These are phyloP conservation scores for Cenococcum geophilum DNA, from an alignment of 495 filamentous ascomycete genomes.

Conservation along the genomic window DNA sequence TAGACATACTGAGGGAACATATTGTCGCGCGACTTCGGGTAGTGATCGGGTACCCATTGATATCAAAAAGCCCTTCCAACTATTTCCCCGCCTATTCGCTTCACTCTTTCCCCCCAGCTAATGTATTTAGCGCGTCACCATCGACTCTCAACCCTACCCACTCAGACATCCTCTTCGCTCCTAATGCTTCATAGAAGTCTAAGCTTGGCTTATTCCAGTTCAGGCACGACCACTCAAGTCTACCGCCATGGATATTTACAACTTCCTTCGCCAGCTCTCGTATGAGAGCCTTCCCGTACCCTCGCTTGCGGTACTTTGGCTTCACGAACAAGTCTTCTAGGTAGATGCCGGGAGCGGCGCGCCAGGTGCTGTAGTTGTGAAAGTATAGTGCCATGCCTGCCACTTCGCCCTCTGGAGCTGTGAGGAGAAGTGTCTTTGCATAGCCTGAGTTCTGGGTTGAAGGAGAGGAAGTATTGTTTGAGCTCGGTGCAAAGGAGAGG, in stretches of 20 bases:
- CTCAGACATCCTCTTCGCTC: slow-evolving; percentile 74
- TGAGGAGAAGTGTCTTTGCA: slow-evolving; percentile 39
- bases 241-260: slow-evolving; percentile 59
- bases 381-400: slow-evolving; percentile 64
- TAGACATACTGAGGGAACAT: neutral
- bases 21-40: neutral
- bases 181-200: slow-evolving; percentile 76
- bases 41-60: neutral
- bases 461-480: slow-evolving; percentile 3
- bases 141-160: slow-evolving; percentile 93
- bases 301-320: slow-evolving; percentile 59
- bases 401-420: slow-evolving; percentile 30
- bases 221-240: slow-evolving; percentile 90
- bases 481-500: slow-evolving; percentile 59
- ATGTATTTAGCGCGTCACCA: slow-evolving; percentile 52
- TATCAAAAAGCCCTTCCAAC: neutral
- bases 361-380: slow-evolving; percentile 80
- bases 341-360: slow-evolving; percentile 78
- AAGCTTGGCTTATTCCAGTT: slow-evolving; percentile 89
- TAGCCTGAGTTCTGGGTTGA: slow-evolving; percentile 36
- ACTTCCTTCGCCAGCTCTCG: slow-evolving; percentile 71
- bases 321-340: slow-evolving; percentile 89
- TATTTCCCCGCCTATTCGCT: neutral
- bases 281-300: slow-evolving; percentile 74
- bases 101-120: slow-evolving; percentile 12